These are phyloP conservation scores for Volvariella volvacea DNA, from an alignment of 1,284 basidiomycete genomes.

Conservation along the genomic window DNA sequence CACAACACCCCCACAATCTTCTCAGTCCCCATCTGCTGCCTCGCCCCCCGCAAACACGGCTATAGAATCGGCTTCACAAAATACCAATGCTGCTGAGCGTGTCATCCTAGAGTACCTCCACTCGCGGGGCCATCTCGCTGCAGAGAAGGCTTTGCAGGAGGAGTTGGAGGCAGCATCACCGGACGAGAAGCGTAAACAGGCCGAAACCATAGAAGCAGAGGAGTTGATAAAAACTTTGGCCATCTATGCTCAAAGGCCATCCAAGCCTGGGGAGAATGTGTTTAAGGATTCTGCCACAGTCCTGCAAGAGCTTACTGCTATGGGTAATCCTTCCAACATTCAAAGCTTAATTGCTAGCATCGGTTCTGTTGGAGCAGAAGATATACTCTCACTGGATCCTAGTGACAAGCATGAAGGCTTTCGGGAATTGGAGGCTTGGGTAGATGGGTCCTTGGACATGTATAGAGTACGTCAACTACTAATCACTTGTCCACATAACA, in stretches of 20 bases:
- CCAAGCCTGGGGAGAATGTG: constrained; percentile 57
- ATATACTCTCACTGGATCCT: constrained; percentile 78
- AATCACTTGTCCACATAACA: constrained; percentile 1
- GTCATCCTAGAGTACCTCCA: constrained; percentile 82
- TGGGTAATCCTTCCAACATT: constrained; percentile 62
- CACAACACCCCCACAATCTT: constrained; percentile 34
- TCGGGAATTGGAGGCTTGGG: constrained; percentile 88
- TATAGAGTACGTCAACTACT: constrained; percentile 52
- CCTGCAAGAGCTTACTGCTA: constrained; percentile 55
- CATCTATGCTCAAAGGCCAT: constrained; percentile 58
- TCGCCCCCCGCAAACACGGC: constrained; percentile 26
- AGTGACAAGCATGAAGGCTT: constrained; percentile 88
- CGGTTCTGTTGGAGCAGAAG: constrained; percentile 73
- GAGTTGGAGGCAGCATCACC: constrained; percentile 53
- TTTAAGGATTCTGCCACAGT: constrained; percentile 60
- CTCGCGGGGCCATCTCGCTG: constrained; percentile 71
- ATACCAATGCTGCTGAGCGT: constrained; percentile 41
- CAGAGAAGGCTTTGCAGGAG: constrained; percentile 69
- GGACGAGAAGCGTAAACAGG: constrained; percentile 48
- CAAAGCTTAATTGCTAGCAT: constrained; percentile 72
- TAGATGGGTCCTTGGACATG: constrained; percentile 84
- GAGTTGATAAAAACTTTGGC: constrained; percentile 63
- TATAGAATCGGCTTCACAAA: constrained; percentile 29
- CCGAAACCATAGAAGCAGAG: constrained; percentile 47
- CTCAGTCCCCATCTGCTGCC: constrained; percentile 35